These are phyloP conservation scores for Otatea glauca DNA, from an alignment of 176 grass and related monocot genomes.

Conservation along the genomic window DNA sequence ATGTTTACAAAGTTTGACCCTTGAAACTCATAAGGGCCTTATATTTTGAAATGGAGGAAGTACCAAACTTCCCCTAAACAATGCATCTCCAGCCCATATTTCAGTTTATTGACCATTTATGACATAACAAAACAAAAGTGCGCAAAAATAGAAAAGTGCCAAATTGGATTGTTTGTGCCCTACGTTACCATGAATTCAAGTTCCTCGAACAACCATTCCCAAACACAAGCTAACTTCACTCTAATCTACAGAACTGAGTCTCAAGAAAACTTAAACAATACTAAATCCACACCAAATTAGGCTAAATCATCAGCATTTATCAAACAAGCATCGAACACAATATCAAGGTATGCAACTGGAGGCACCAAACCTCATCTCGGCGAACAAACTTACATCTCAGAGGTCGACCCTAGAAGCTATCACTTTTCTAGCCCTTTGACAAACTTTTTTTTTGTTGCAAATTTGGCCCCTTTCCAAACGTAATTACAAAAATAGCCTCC, in stretches of 20 bases:
- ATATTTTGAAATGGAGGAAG: conserved; percentile 1
- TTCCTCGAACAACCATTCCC: not conserved
- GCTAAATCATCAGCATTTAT: not conserved
- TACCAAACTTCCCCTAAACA: not conserved
- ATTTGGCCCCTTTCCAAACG: no score
- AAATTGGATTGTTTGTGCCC: not conserved
- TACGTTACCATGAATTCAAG: not conserved
- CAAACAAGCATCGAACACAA: not conserved
- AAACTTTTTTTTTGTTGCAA: no score
- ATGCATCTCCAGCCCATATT: not conserved
- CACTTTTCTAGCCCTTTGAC: no score
- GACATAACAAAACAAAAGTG: conserved; percentile 13
- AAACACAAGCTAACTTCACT: not conserved
- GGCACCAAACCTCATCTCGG: not conserved
- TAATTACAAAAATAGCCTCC: no score
- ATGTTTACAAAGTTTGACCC: not conserved
- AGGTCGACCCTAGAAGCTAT: not conserved
- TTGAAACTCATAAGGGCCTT: not conserved
- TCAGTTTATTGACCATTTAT: not conserved
- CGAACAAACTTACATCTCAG: not conserved
- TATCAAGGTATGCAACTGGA: not conserved
- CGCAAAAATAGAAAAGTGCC: no score
- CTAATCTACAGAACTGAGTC: not conserved
- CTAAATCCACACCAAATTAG: not conserved
- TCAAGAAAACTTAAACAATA: conserved; percentile 3